Base-by-base conservation (phyloP, 345 rosid genomes). In the Salix caprea region DNA sequence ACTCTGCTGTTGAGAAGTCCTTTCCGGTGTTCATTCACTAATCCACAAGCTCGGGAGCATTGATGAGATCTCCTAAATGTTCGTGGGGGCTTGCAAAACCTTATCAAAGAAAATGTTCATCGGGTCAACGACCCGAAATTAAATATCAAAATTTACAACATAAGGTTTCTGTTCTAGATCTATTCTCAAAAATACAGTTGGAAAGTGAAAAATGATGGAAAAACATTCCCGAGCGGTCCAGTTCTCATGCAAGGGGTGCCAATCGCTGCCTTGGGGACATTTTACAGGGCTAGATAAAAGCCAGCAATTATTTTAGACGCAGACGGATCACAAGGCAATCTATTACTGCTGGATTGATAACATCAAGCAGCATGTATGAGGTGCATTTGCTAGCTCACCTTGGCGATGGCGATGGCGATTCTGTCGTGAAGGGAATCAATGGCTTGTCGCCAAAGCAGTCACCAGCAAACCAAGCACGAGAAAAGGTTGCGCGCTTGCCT, bases 401-500 rank as follows among this genome's bases (percentile, higher is more conserved):
- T 19, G 24, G 16, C 8, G 48, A 5, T 42, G 5, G 28, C 28
- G 28, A 28, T 28, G 30, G 39, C n/a, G 3, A 50, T 21, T 60
- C 52, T 39, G 32, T 52, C 5, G 2, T 30, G 40, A 46, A 39
- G 66, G 75, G 21, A 73, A 65, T 77, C 75, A 96, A 78, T 91
- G 96, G 82, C 93, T 94, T 12, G 91, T 90, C 34, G 99, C 99
- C 77, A 96, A 81, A 60, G 99, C 98, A 46, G 98, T 96, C 74
- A 96, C 98, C 83, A 96, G 74, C 64, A 93, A 80, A 73, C 99
- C 99, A 2, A 96, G 94, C 72, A 93, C 93, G 71, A 96, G 85
- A 80, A 96, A 96, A 34, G 99, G 98, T 62, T 96, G 98, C 9
- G 99, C 97, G 40, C 98, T 96, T 8, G 99, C 99, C 99, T 91